Evolutionary conservation across 148 eudicot species (phyloP).

Genomic region (Arctostaphylos glauca): DNA sequence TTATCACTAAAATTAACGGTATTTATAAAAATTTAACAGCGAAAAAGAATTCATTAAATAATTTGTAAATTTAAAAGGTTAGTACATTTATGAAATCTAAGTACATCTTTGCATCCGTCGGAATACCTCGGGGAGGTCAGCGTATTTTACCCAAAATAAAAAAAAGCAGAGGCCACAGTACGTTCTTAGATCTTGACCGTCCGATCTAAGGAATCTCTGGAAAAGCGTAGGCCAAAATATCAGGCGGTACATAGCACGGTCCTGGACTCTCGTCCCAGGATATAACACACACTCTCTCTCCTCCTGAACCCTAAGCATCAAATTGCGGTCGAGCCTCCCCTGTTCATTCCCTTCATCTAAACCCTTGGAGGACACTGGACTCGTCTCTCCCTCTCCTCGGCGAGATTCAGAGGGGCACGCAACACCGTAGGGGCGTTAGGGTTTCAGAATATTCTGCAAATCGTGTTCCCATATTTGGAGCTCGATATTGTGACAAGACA

Average conservation of each 20-base stretch:
- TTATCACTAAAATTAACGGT: no score
- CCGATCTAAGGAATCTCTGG: not conserved
- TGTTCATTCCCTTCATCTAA: not conserved
- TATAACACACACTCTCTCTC: not conserved
- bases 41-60: no score
- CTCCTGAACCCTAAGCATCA: constrained; percentile 16
- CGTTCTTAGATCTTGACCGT: not conserved
- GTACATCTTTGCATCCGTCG: no score
- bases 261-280: not conserved
- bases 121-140: no score
- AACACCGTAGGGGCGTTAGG: not conserved
- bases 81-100: no score
- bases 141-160: no score
- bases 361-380: not conserved
- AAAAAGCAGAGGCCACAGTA: not conserved
- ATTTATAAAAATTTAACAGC: no score
- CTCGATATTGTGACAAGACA: no score
- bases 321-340: constrained; percentile 8
- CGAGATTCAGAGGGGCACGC: not conserved
- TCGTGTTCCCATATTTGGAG: not conserved
- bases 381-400: not conserved
- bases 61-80: no score
- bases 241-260: not conserved
- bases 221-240: not conserved
- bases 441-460: not conserved